These are phyloP conservation scores for Hypoxylon sp. DNA, from an alignment of 2,329 filamentous ascomycete species.

Conservation along the genomic window DNA sequence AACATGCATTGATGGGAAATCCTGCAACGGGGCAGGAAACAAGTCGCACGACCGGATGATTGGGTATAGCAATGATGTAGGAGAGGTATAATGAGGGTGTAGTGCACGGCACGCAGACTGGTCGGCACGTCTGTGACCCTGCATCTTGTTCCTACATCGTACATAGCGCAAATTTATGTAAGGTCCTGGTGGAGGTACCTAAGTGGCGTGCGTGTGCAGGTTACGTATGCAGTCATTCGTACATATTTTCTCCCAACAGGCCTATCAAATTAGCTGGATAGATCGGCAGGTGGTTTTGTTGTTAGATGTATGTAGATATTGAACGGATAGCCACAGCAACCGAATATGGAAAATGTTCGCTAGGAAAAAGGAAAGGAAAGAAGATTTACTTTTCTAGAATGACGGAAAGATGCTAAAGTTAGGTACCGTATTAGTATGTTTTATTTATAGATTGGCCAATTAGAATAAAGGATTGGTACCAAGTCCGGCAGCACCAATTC, in stretches of 20 bases:
- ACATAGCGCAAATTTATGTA: slow-evolving; percentile 16
- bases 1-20: slow-evolving; percentile 11
- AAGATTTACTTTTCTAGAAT: slow-evolving; percentile 32
- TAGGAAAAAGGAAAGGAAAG: slow-evolving; percentile 3
- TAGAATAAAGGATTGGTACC: slow-evolving; percentile 2
- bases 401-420: neutral
- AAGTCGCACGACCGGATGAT: slow-evolving; percentile 27
- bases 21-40: slow-evolving; percentile 33
- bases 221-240: slow-evolving; percentile 32
- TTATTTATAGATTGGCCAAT: slow-evolving; percentile 38
- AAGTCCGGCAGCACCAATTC: slow-evolving; percentile 25
- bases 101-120: slow-evolving; percentile 25
- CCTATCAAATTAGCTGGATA: slow-evolving; percentile 4
- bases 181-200: slow-evolving; percentile 5
- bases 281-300: slow-evolving; percentile 9
- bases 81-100: slow-evolving; percentile 21
- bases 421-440: slow-evolving; percentile 1
- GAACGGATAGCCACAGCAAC: slow-evolving; percentile 3
- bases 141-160: slow-evolving; percentile 32
- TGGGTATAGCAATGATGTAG: slow-evolving; percentile 3
- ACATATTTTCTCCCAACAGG: neutral
- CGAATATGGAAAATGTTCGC: slow-evolving; percentile 27
- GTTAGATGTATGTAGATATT: slow-evolving; percentile 4
- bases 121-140: slow-evolving; percentile 22
- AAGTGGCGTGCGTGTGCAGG: slow-evolving; percentile 15